These are phyloP conservation scores for Colletotrichum sp. DNA, from an alignment of 2,329 filamentous ascomycete genomes.

Conservation along the genomic window DNA sequence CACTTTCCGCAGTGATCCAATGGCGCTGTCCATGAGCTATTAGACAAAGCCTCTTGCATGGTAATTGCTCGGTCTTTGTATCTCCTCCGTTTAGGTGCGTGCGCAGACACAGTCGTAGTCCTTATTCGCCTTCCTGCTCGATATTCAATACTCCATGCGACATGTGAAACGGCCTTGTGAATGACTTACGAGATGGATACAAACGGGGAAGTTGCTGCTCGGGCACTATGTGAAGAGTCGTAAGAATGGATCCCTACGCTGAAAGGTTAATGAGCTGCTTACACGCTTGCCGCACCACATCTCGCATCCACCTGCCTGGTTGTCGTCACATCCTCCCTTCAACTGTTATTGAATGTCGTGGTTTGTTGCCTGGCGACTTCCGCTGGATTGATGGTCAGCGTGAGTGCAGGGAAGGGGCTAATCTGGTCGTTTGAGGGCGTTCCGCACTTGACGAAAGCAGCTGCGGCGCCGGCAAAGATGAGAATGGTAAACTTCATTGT, in stretches of 20 bases:
- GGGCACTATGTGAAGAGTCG: background rate
- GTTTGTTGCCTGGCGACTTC: accelerated
- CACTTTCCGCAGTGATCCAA: background rate
- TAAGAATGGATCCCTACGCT: accelerated
- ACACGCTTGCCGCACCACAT: background rate
- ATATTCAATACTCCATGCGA: background rate
- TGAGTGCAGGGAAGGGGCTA: background rate
- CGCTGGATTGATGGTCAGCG: background rate
- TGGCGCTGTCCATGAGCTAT: accelerated
- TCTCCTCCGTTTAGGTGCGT: background rate
- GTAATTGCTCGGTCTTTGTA: background rate
- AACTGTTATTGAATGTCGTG: background rate
- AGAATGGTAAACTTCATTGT: background rate
- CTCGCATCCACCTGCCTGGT: background rate
- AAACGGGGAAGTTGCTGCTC: background rate
- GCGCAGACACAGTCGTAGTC: background rate
- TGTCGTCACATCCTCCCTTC: background rate
- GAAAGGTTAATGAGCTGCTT: background rate
- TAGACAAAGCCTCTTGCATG: background rate
- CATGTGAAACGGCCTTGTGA: background rate
- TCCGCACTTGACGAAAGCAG: background rate
- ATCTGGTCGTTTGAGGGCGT: background rate
- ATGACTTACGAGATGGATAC: background rate
- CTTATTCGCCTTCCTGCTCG: background rate
- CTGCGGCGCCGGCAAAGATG: background rate